These are phyloP conservation scores for Cyclocybe cylindracea DNA, from an alignment of 768 basidiomycete genomes.

Conservation along the genomic window DNA sequence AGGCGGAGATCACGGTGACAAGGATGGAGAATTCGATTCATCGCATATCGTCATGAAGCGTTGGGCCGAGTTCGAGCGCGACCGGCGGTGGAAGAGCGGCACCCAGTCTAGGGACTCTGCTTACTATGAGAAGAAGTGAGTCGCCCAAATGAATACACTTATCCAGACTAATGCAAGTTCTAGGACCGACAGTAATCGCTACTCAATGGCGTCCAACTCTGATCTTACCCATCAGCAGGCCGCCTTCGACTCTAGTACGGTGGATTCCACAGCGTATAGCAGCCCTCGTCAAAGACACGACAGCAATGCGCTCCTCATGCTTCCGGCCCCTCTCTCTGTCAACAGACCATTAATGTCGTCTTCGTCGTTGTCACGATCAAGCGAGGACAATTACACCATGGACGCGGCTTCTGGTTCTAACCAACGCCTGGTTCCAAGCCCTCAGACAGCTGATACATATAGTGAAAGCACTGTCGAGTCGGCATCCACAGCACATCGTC, in stretches of 20 bases:
- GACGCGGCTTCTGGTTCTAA: constrained; percentile 42
- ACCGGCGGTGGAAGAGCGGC: constrained; percentile 90
- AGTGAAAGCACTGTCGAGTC: constrained; percentile 39
- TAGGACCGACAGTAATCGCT: constrained; percentile 50
- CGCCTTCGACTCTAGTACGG: constrained; percentile 57
- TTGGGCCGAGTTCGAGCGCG: constrained; percentile 98
- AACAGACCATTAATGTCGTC: constrained; percentile 55
- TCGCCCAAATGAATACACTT: constrained; percentile 12
- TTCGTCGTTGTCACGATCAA: constrained; percentile 45
- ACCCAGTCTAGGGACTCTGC: constrained; percentile 79
- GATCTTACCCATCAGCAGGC: constrained; percentile 67
- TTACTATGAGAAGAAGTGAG: constrained; percentile 75
- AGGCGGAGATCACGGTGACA: constrained; percentile 76
- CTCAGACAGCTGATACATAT: constrained; percentile 38
- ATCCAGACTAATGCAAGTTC: constrained; percentile 13
- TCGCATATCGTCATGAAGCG: constrained; percentile 98
- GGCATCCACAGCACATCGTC: constrained; percentile 24
- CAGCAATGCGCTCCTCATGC: constrained; percentile 69
- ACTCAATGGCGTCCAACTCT: constrained; percentile 77
- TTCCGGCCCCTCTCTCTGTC: constrained; percentile 73
- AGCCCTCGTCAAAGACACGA: constrained; percentile 60
- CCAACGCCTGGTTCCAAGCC: constrained; percentile 43
- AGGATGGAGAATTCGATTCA: constrained; percentile 97
- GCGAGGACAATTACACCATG: constrained; percentile 47
- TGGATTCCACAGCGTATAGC: constrained; percentile 53